Evolutionary conservation across 192 early-diverging fungal species (phyloP).

Genomic region (Coemansia nantahalensis): DNA sequence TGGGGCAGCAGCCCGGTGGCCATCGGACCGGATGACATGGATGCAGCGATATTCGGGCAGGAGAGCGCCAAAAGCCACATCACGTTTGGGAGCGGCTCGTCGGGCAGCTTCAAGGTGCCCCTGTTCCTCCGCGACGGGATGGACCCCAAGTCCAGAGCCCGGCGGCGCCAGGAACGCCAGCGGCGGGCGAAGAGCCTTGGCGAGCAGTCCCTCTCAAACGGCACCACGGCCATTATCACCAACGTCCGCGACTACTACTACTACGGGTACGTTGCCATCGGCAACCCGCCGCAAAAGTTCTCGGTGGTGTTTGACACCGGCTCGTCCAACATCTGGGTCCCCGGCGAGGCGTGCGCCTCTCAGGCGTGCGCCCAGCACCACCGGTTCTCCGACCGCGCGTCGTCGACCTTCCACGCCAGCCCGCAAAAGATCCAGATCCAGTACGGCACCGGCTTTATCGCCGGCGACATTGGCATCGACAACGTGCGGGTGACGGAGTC

Average conservation of each 20-base stretch:
- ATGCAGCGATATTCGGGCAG: conserved; percentile 12
- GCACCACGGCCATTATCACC: conserved; percentile 17
- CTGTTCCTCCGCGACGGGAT: conserved; percentile 43
- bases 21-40: conserved; percentile 4
- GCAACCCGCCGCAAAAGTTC: conserved; percentile 70
- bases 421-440: conserved; percentile 79
- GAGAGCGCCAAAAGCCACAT: conserved; percentile 26
- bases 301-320: conserved; percentile 71
- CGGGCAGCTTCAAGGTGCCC: conserved; percentile 37
- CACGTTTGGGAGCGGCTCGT: conserved; percentile 9
- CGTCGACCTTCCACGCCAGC: conserved; percentile 59
- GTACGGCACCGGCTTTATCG: conserved; percentile 90
- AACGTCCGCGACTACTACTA: conserved; percentile 56
- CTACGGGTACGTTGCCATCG: conserved; percentile 70
- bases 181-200: conserved; percentile 40
- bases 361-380: conserved; percentile 81
- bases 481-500: conserved; percentile 37
- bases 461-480: conserved; percentile 87
- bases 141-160: conserved; percentile 45
- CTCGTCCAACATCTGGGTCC: conserved; percentile 72
- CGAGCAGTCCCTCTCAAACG: conserved; percentile 15
- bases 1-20: neutral
- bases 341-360: conserved; percentile 61
- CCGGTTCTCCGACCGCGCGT: conserved; percentile 69
- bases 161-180: conserved; percentile 31